Base-by-base conservation (phyloP, 441 rosid species). In the Erodium moschatum region DNA sequence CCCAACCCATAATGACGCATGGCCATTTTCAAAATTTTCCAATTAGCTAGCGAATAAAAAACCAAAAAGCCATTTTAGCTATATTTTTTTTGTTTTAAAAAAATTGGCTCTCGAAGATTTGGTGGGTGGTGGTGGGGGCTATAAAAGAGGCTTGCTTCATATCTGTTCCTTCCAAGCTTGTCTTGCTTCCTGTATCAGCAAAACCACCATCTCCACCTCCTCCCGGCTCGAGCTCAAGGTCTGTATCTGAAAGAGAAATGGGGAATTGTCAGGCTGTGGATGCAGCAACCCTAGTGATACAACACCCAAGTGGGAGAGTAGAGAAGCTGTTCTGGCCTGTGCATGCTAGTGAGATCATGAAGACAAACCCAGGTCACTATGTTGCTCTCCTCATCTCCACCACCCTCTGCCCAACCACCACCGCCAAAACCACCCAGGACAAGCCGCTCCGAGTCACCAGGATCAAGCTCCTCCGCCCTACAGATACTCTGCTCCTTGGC, bases 321-420 rank as follows among this genome's bases (percentile, higher is more conserved):
- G 94, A 90, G 10, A 90, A 75, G 16, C 68, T 85, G 27, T 83
- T 79, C 66, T 85, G 84, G 85, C 79, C 92, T 18, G 80, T 87
- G 5, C 81, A 68, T 64, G 97, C 92, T 38, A 68, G 74, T 35
- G 92, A 86, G 77, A 69, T 92, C 31, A 90, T 90, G 94, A 87
- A 80, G 77, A 81, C 72, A 78, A 86, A 93, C 74, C 97, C 97
- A 13, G 98, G 97, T 33, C 95, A 90, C 76, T 84, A 85, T 79
- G 96, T 93, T 44, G 89, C 94, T 74, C 91, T 90, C 73, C 90
- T 93, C 24, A 86, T 92, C 66, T 90, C 97, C 65, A 87, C 91
- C 81, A 84, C 91, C 66, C 68, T 87, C 54, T 85, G 81, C 70
- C 84, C 84, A 5, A 29, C 31, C 31, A 29, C 31, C 31, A 4